These are phyloP conservation scores for Simplicillium sp. DNA, from an alignment of 2,329 filamentous ascomycete species.

Conservation along the genomic window DNA sequence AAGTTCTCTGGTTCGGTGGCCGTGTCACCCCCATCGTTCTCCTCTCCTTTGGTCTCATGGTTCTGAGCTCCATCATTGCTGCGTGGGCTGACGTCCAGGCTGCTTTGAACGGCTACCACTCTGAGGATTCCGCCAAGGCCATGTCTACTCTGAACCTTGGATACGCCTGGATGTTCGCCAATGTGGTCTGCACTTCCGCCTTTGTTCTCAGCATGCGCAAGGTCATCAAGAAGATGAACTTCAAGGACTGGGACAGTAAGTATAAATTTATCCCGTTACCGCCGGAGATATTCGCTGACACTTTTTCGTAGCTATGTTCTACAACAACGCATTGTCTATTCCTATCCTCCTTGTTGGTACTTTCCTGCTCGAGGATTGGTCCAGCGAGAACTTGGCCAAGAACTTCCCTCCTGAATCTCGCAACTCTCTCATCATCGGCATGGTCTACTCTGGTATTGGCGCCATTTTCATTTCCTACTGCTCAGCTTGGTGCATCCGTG, in stretches of 20 bases:
- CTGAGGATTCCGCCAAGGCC: slow-evolving; percentile 56
- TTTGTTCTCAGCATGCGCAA: slow-evolving; percentile 94
- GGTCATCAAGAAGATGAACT: slow-evolving; percentile 98
- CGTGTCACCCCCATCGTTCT: slow-evolving; percentile 80
- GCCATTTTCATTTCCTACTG: slow-evolving; percentile 99
- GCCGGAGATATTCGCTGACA: slow-evolving; percentile 18
- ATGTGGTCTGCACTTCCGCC: slow-evolving; percentile 87
- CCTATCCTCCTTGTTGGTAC: slow-evolving; percentile 80
- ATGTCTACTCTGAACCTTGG: slow-evolving; percentile 88
- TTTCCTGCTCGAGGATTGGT: slow-evolving; percentile 86
- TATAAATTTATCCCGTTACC: slow-evolving; percentile 14
- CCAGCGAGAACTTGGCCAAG: slow-evolving; percentile 64
- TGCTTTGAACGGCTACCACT: slow-evolving; percentile 53
- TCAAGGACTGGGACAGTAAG: slow-evolving; percentile 99
- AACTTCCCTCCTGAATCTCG: slow-evolving; percentile 84
- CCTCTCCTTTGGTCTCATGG: slow-evolving; percentile 94
- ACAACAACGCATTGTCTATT: slow-evolving; percentile 97
- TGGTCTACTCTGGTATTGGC: slow-evolving; percentile 87
- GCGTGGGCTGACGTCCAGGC: slow-evolving; percentile 96
- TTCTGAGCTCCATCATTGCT: slow-evolving; percentile 85
- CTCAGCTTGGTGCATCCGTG: slow-evolving; percentile 96
- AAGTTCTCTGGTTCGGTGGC: slow-evolving; percentile 96
- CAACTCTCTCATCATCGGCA: slow-evolving; percentile 72
- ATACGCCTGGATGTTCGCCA: slow-evolving; percentile 96
- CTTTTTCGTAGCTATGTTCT: slow-evolving; percentile 82